Base-by-base conservation (phyloP, 192 early-diverging fungal species). In the Gaertneriomyces sp. region DNA sequence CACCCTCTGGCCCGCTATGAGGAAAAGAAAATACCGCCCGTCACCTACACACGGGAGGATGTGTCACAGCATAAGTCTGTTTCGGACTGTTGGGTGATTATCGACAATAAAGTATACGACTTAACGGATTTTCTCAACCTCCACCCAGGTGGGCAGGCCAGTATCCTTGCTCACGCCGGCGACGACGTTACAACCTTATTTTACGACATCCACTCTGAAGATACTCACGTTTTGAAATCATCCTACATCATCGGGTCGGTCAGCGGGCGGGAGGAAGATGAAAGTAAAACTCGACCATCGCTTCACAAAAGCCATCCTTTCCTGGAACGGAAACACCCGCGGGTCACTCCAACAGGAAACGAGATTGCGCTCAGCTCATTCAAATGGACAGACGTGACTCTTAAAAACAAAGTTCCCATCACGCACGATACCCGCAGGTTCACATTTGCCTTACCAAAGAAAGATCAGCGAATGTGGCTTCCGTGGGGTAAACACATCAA, bases 401-500 rank as follows among this genome's bases (percentile, higher is more conserved):
- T 60, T 3, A 20, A 45, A 14, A 45, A 5, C 5, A 60, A 60
- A 60, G 42, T 45, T 10, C n/a, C n/a, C n/a, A 42, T 60, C 59
- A 60, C 39, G 7, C 59, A 60, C 59, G 59, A 60, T 45, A 60
- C 59, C 6, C 59, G 59, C 5, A 10, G 42, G n/a, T 60, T 60
- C 59, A 60, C 59, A 14, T 60, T 60, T 20, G 42, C 16, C 16
- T 42, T 60, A 42, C 59, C 59, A 11, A 12, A n/a, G 14, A 17
- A 40, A 14, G 56, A 57, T 5, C 4, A 60, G n/a, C 38, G 42
- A 42, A n/a, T 60, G 19, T 20, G 59, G 59, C 42, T 60, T 17
- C 59, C 59, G 38, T 20, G 25, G 25, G 63, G 52, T 61, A 66
- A 66, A 43, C 61, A 65, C 39, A 64, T 65, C n/a, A 20, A 20